A percentile compares a stretch with the other conserved stretches of the same genome.
These are phyloP conservation scores for Agrocybe chaxingu DNA, from an alignment of 768 basidiomycete genomes.

Conservation along the genomic window DNA sequence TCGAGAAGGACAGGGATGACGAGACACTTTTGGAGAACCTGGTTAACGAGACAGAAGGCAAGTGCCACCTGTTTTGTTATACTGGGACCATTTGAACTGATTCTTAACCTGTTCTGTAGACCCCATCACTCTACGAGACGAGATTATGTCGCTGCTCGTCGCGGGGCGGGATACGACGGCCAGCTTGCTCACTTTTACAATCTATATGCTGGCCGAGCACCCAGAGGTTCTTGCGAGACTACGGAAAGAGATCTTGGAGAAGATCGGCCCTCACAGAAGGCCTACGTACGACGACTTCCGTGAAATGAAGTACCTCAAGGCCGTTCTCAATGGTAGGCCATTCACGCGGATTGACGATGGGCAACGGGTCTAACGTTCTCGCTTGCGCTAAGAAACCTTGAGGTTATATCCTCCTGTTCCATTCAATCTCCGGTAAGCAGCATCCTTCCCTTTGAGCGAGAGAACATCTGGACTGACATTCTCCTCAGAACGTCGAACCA, in stretches of 20 bases:
- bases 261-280: conserved; percentile 29
- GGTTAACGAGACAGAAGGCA: conserved; percentile 39
- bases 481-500: conserved; percentile 8
- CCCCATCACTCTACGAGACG: conserved; percentile 33
- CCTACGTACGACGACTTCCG: conserved; percentile 37
- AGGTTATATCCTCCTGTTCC: too few relatives aligned
- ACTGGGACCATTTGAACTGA: neutral
- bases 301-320: neutral
- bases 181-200: conserved; percentile 37
- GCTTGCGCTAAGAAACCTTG: too few relatives aligned
- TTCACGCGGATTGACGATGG: too few relatives aligned
- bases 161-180: conserved; percentile 46
- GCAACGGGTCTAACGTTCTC: too few relatives aligned
- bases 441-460: too few relatives aligned
- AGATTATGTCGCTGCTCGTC: conserved; percentile 40
- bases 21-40: conserved; percentile 44
- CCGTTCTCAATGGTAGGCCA: too few relatives aligned
- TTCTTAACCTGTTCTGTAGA: conserved; percentile 9
- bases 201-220: conserved; percentile 45
- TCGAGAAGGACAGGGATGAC: conserved; percentile 21
- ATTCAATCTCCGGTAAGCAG: too few relatives aligned
- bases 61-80: conserved; percentile 16
- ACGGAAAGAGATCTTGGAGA: conserved; percentile 39
- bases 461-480: neutral
- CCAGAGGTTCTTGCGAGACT: conserved; percentile 36